Evolutionary conservation across 1,284 basidiomycete genomes (phyloP), one percentile per base, ranked within the genome.

Genomic region (Cerioporus squamosus): DNA sequence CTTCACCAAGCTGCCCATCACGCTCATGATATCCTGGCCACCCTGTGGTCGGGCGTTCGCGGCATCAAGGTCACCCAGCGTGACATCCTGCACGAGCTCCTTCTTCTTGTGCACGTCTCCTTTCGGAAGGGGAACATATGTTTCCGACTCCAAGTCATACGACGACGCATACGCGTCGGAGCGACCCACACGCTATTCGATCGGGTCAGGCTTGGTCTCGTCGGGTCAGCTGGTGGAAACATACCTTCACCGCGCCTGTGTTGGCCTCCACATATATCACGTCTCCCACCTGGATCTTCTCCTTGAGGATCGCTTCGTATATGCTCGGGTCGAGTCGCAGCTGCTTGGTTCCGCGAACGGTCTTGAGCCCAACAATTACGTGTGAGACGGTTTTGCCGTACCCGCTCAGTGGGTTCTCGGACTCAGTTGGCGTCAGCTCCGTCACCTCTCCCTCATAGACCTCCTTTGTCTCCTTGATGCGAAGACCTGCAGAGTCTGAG

Each of bases 371-470:
- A 53, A 99, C 91, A 54, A 98, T 84, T 65, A 99, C 97, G 77
- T 98, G 95, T 26, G 94, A 95, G 58, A 99, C 95, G 1, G 97
- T 98, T 80, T 99, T 99, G 66, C 97, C 97, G 75, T 99, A 99
- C 44, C 97, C 97, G 57, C 93, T 94, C 45, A 97, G 81, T 38
- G 95, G 95, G 75, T 97, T 98, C 75, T 97, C 95, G 10, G 94
- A 85, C 77, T 97, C 97, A 31, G 94, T 90, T 0, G 97, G 97
- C 2, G 97, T 98, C 60, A 99, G 78, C 72, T 99, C 97, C 8
- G 96, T 98, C 33, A 99, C 93, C 76, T 99, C 97, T 59, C 97
- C 97, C 75, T 99, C 97, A 76, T 97, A 99, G 9, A 99, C 95
- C 72, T 98, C 95, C 74, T 99, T 99, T 2, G 95, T 98, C 77